Evolutionary conservation across 352 stramenopile genomes (phyloP), one percentile per base, ranked within the genome.

Genomic region (Elongisporangium undulatum): DNA sequence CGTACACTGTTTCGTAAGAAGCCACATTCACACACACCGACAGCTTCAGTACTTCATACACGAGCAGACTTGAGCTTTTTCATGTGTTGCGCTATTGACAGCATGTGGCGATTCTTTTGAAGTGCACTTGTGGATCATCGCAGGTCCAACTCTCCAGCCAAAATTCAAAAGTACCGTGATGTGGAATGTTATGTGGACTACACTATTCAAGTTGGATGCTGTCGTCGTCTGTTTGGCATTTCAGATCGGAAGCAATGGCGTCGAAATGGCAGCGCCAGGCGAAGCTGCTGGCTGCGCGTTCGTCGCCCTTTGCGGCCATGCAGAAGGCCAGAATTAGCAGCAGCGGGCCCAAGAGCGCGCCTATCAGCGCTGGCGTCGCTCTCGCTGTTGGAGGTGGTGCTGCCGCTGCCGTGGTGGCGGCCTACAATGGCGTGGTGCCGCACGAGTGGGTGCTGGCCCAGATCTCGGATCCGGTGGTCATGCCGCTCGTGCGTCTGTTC

Each of bases 401-500:
- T 1, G 77, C 72, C 1, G 81, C 75, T 0, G 83, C 79, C 4
- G 79, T 80, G 15, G 22, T 90, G 19, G 81, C 83, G 3, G 77
- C 78, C 16, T 77, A 71, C 64, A 86, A 89, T 23, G 83, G 83
- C 51, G 67, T 92, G 9, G 77, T 87, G 57, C 81, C 81, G 17
- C 83, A 90, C 61, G 77, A 93, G 58, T 92, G 81, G 80, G 17
- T 89, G 29, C 78, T 95, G 58, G 73, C 75, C 38, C 71, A 88
- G 64, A 57, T 95, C 26, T 69, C 74, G 6, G 85, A 90, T 57
- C 83, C 85, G 0, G 73, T 93, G 63, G 60, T 84, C 24, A 93
- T 95, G 85, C 85, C 85, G n/a, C 57, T 90, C 6, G 66, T 92
- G 57, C 78, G 85, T 15, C 61, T 89, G 26, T 76, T 96, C 24